These are phyloP conservation scores for Thelephora aurantiotincta DNA, from an alignment of 768 basidiomycete genomes.

Conservation along the genomic window DNA sequence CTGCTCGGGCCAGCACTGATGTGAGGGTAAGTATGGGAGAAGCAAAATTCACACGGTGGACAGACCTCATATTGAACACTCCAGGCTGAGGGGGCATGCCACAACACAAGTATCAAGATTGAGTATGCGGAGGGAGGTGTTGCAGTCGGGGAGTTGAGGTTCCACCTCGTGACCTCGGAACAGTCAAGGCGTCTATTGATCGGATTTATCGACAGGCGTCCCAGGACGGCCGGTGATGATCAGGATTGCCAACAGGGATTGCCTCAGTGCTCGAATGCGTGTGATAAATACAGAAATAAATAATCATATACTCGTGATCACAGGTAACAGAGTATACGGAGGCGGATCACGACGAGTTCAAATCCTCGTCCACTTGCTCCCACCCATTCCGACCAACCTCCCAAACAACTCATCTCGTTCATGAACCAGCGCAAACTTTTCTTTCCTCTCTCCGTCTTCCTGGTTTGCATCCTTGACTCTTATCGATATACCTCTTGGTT, in stretches of 20 bases:
- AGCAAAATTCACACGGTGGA: neutral
- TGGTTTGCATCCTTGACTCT: constrained; percentile 21
- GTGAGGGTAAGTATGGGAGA: constrained; percentile 5
- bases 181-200: too few species aligned
- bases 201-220: too few species aligned
- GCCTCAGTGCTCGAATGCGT: too few species aligned
- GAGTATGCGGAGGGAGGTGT: too few species aligned
- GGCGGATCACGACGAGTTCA: neutral
- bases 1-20: constrained; percentile 29
- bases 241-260: too few species aligned
- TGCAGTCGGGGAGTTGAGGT: too few species aligned
- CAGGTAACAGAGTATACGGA: too few species aligned
- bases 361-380: constrained; percentile 33
- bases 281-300: too few species aligned
- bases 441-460: constrained; percentile 27
- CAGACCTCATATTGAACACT: neutral
- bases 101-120: too few species aligned
- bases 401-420: constrained; percentile 55
- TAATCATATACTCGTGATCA: too few species aligned
- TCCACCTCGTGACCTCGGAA: too few species aligned
- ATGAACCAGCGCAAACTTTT: constrained; percentile 45
- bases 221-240: too few species aligned
- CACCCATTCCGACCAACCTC: constrained; percentile 38
- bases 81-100: neutral
- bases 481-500: constrained; percentile 37